Conservation (phyloP, 495 filamentous ascomycete genomes). For the Amorphotheca resinae region DNA sequence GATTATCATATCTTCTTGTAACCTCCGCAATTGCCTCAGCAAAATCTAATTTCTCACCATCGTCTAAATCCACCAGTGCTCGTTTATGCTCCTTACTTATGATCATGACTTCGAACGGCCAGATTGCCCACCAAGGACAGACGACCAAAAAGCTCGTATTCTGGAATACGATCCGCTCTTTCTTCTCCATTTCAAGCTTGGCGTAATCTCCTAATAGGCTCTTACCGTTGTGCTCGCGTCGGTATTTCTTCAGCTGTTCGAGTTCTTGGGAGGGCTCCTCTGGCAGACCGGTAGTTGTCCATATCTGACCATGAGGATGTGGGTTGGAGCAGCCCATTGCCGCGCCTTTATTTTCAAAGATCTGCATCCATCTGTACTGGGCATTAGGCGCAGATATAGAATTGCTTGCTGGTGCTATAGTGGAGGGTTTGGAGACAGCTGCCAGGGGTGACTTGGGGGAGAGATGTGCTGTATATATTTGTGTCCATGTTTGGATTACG, state of each 20-base stretch:
- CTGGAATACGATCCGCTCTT: conserved; percentile 76
- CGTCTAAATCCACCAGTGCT: conserved; percentile 65
- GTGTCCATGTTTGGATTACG: conserved; percentile 75
- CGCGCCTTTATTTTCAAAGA: conserved; percentile 97
- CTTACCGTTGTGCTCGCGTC: conserved; percentile 50
- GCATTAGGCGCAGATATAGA: conserved; percentile 37
- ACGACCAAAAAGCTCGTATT: conserved; percentile 73
- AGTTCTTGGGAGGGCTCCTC: conserved; percentile 79
- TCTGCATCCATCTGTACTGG: conserved; percentile 95
- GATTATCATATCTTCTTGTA: conserved; percentile 84
- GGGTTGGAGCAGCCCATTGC: conserved; percentile 99
- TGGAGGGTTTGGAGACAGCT: conserved; percentile 1
- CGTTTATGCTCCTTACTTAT: conserved; percentile 69
- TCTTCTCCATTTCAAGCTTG: conserved; percentile 64
- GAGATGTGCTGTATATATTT: conserved; percentile 73
- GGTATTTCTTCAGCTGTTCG: conserved; percentile 63
- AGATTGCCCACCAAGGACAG: conserved; percentile 94
- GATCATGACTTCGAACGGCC: conserved; percentile 95
- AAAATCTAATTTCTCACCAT: conserved; percentile 52
- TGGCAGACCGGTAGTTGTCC: conserved; percentile 81
- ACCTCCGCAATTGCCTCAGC: conserved; percentile 78
- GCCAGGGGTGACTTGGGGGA: conserved; percentile 55
- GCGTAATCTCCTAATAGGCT: conserved; percentile 82
- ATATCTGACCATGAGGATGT: conserved; percentile 92
- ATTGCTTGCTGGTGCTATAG: conserved; percentile 32